A percentile compares a stretch with the other conserved stretches of the same genome.
Conservation (phyloP, 2,329 filamentous ascomycete species). For the Penicillium occitanis region DNA sequence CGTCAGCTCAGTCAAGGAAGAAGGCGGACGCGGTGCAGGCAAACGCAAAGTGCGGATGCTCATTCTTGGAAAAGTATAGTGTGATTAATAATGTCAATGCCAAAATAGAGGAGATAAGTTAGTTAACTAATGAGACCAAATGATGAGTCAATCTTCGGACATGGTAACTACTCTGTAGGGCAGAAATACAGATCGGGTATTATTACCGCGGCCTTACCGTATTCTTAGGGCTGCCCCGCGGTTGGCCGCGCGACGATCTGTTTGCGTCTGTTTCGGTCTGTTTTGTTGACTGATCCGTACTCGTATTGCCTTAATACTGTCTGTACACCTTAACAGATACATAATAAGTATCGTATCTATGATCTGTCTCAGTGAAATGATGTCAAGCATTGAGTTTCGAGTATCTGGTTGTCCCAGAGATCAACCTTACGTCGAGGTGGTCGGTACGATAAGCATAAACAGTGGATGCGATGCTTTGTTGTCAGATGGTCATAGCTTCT, state of each 20-base stretch:
- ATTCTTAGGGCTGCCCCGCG: conserved; percentile 8
- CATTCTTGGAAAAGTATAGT: conserved; percentile 33
- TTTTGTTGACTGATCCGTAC: background rate
- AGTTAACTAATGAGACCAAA: background rate
- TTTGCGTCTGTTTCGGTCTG: background rate
- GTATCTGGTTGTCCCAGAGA: conserved; percentile 10
- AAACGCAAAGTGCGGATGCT: conserved; percentile 67
- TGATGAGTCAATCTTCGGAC: background rate
- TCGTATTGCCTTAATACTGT: no score
- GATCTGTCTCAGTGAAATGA: background rate
- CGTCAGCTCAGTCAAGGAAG: conserved; percentile 90
- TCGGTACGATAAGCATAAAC: background rate
- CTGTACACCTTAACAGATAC: no score
- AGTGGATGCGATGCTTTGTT: conserved; percentile 14
- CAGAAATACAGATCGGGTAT: conserved; percentile 8
- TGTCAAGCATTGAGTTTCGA: background rate
- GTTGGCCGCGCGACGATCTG: conserved; percentile 20
- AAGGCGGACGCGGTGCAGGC: conserved; percentile 69
- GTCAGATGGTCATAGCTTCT: conserved; percentile 20
- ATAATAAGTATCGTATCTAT: no score
- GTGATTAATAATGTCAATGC: conserved; percentile 19
- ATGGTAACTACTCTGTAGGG: background rate
- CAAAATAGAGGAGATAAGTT: background rate
- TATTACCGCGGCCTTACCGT: background rate
- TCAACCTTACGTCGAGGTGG: background rate